Evolutionary conservation across 1,284 basidiomycete genomes (phyloP).

Genomic region (Anthracocystis walkeri): DNA sequence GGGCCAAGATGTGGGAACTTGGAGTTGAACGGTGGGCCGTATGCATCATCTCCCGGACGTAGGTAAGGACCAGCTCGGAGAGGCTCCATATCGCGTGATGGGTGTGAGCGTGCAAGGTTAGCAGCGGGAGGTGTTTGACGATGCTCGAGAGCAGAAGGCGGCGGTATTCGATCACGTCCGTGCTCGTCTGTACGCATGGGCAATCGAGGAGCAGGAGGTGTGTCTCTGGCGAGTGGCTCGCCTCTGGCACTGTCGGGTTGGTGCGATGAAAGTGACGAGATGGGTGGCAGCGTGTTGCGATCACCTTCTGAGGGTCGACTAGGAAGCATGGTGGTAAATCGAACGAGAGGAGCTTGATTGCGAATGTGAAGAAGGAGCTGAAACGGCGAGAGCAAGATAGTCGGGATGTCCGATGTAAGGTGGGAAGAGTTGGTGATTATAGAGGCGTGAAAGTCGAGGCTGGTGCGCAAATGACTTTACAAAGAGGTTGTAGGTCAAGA

Average conservation of each 20-base stretch:
- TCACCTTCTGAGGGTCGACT: conserved; percentile 22
- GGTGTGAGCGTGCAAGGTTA: conserved; percentile 17
- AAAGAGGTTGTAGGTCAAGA: not conserved
- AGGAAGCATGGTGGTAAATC: conserved; percentile 19
- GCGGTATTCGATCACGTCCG: conserved; percentile 10
- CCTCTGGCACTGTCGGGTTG: conserved; percentile 2
- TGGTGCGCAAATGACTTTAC: not conserved
- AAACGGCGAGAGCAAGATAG: not conserved
- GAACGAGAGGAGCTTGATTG: too few species aligned
- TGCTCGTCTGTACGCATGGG: conserved; percentile 19
- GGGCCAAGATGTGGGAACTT: conserved; percentile 14
- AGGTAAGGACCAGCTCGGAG: conserved; percentile 13
- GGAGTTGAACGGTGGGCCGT: conserved; percentile 7
- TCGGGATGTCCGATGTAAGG: not conserved
- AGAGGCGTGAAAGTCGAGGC: not conserved
- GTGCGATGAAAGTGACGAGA: conserved; percentile 29
- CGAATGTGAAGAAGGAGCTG: not conserved
- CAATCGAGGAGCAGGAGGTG: not conserved
- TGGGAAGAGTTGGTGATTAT: not conserved
- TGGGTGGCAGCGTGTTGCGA: conserved; percentile 37
- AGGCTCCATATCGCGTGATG: conserved; percentile 14
- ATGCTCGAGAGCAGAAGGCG: conserved; percentile 21
- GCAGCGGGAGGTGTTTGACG: conserved; percentile 19
- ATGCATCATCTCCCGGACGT: conserved; percentile 15
- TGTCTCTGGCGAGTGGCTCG: conserved; percentile 12